A percentile compares a stretch with the other conserved stretches of the same genome.
Conservation (phyloP, 148 eudicot genomes). For the Cornus kousa region DNA sequence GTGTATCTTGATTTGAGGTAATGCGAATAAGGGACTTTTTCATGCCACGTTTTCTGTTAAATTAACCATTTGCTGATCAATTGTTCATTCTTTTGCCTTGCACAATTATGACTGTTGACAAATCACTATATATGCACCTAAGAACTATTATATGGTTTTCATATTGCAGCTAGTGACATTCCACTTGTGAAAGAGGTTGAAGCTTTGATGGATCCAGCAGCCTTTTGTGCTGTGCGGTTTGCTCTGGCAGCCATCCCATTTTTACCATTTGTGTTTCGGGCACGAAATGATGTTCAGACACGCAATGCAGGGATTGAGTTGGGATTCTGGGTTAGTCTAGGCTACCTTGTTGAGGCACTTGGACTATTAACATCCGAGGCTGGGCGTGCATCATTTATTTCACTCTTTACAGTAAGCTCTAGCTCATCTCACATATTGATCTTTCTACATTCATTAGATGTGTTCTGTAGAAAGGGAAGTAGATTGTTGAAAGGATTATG, state of each 20-base stretch:
- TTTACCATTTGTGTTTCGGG: slow-evolving; percentile 43
- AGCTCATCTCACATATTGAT: background rate
- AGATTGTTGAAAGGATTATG: background rate
- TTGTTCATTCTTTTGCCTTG: background rate
- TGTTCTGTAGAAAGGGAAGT: background rate
- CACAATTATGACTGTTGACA: background rate
- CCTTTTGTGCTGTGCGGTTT: slow-evolving; percentile 49
- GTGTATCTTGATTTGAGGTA: background rate
- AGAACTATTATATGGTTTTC: background rate
- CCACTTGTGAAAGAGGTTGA: slow-evolving; percentile 61
- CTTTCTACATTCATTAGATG: background rate
- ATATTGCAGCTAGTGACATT: slow-evolving; percentile 51
- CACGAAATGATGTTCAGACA: slow-evolving; percentile 36
- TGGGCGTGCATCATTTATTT: slow-evolving; percentile 57
- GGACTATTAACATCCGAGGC: slow-evolving; percentile 65
- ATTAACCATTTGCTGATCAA: too few relatives aligned
- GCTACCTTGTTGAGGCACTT: slow-evolving; percentile 56
- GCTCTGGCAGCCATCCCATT: slow-evolving; percentile 49
- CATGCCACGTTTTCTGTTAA: too few relatives aligned
- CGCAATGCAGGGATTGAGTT: slow-evolving; percentile 50
- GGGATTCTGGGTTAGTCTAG: slow-evolving; percentile 67
- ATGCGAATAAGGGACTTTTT: too few relatives aligned
- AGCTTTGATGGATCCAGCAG: slow-evolving; percentile 47
- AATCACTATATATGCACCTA: background rate
- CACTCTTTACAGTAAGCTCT: slow-evolving; percentile 51